A percentile compares a stretch with the other conserved stretches of the same genome.
phyloP scores from a whole-genome alignment of 768 basidiomycete genomes.

The Tremella mesenterica region DNA sequence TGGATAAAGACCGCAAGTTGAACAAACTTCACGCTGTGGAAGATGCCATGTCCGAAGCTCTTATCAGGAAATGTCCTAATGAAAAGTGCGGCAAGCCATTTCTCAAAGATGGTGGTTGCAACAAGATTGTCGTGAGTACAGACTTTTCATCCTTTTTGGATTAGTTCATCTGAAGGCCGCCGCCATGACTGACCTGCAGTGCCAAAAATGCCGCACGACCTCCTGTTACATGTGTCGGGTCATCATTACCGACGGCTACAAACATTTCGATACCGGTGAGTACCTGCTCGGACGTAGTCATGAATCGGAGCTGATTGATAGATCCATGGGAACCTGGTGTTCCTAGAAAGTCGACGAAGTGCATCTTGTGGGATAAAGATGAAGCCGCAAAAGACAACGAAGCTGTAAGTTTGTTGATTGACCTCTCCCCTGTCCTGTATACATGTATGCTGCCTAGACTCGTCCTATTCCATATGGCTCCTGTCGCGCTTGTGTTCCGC shows the following conservation, averaged over 20 bases:
- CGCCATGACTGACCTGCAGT: too few species aligned
- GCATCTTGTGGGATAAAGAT: slow-evolving; percentile 30
- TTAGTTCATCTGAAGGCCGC: neutral
- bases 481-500: too few species aligned
- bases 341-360: slow-evolving; percentile 9
- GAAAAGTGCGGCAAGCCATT: slow-evolving; percentile 62
- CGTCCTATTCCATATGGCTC: too few species aligned
- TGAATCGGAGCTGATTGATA: neutral
- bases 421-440: too few species aligned
- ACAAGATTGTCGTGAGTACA: slow-evolving; percentile 57
- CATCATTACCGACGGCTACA: slow-evolving; percentile 49
- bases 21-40: slow-evolving; percentile 71
- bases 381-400: slow-evolving; percentile 12
- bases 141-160: neutral
- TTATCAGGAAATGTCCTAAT: slow-evolving; percentile 74
- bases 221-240: slow-evolving; percentile 80
- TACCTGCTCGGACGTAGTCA: too few species aligned
- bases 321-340: slow-evolving; percentile 4
- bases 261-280: slow-evolving; percentile 39
- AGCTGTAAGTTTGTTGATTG: slow-evolving; percentile 12
- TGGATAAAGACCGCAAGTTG: slow-evolving; percentile 63
- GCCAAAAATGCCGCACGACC: slow-evolving; percentile 57
- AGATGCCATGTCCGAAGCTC: slow-evolving; percentile 83
- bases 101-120: slow-evolving; percentile 49
- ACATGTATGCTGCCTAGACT: too few species aligned